Evolutionary conservation across 345 rosid genomes (phyloP), one percentile per base, ranked within the genome.

Genomic region (Reutealis trisperma): DNA sequence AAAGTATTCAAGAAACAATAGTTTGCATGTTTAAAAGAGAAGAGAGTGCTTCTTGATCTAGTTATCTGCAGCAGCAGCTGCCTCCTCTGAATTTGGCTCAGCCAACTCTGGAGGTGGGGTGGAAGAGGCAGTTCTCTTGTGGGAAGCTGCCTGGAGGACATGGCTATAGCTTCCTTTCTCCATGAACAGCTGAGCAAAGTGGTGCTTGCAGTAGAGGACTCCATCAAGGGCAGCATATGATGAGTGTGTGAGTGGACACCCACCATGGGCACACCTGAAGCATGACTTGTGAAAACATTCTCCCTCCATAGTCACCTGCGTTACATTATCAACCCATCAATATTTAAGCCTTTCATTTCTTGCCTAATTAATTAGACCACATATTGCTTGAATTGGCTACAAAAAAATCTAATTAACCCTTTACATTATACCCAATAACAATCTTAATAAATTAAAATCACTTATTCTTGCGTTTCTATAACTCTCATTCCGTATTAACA

Each of bases 101-200:
- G 77, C 77, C 1, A 81, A 72, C n/a, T 91, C 97, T 2, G 92
- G 83, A 16, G 88, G 86, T 5, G 92, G 85, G 59, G 91, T 78
- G 63, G 90, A 81, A 63, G 83, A 30, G 15, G 90, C 52, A 37
- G 74, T 83, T 75, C 95, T 88, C 85, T 73, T 89, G 81, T 94
- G 97, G 68, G 77, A 62, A 12, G 98, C 88, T 0, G 91, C 75
- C 84, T 92, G 84, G 58, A 96, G 97, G 72, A 92, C 95, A 63
- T 96, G 99, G 76, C 79, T 88, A 71, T 90, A 96, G 83, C 81
- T 91, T 4, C 99, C 99, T 84, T 96, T 87, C 86, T 88, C 99
- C 92, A 86, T 90, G 87, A 92, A 93, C 66, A 92, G 86, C 86
- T 88, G 94, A 69, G 97, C 91, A 78, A 93, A 93, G 69, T 93